Evolutionary conservation across 164 flowering plant genomes (phyloP), one percentile per base, ranked within the genome.

Genomic region (Chloranthus sessilifolius): DNA sequence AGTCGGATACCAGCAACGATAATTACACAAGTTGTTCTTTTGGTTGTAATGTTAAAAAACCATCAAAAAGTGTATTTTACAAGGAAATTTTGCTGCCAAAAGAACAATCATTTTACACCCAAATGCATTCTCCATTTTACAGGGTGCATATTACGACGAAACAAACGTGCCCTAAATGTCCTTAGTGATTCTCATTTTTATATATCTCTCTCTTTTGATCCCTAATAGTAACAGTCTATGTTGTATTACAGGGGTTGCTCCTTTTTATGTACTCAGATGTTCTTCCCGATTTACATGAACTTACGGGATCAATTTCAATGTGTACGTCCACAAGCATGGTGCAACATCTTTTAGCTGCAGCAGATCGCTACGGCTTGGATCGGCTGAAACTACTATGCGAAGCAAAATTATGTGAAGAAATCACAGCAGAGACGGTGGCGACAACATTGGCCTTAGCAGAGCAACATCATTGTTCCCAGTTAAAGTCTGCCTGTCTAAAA

Each of bases 381-480:
- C 70, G 94, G 35, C 65, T 90, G 62, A 90, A 79, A 52, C 27
- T 74, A 23, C 59, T 90, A 26, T 90, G 98, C 65, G 98, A 90
- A 67, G 72, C 80, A 43, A 80, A 80, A 51, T 64, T 90, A 52
- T 84, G 89, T 70, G 82, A 81, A 33, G 80, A 75, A 46, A 68
- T 90, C 29, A 71, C 43, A 58, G 69, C 65, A 17, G 82, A 85
- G 11, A 84, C 88, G 4, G 95, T 87, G 45, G 82, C 89, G 22
- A 83, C 95, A 43, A 87, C 89, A 33, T 80, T 90, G 60, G 88
- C 95, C 42, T 65, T 90, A 0, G 95, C 98, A 43, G 98, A 87
- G 68, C 95, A 78, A 60, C 88, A 87, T 46, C 79, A 70, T 3
- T 90, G 87, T 64, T 49, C 52, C 16, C 86, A 80, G 54, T 79